These are phyloP conservation scores for Acorus calamus DNA, from an alignment of 106 monocot species.

Conservation along the genomic window DNA sequence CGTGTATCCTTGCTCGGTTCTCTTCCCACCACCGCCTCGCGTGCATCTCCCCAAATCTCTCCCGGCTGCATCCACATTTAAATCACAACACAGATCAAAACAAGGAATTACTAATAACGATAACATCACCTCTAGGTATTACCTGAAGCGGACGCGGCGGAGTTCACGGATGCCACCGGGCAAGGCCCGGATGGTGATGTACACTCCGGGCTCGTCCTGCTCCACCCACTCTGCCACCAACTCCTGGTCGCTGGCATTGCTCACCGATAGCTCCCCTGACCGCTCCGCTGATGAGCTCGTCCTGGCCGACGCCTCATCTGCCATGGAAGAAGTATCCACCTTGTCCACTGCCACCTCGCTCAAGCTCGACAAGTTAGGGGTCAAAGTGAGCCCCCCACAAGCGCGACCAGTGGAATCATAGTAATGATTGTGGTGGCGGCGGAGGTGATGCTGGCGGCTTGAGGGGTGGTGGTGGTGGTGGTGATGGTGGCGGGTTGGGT, in stretches of 20 bases:
- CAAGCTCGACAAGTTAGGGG: conserved; percentile 84
- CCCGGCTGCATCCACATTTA: no score
- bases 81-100: no score
- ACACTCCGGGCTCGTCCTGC: conserved; percentile 95
- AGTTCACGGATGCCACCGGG: conserved; percentile 77
- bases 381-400: conserved; percentile 33
- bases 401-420: conserved; percentile 6
- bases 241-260: conserved; percentile 88
- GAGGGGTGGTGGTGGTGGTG: conserved; percentile 4
- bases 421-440: conserved; percentile 2
- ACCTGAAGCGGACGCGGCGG: conserved; percentile 94
- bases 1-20: no score
- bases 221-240: conserved; percentile 75
- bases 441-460: no score
- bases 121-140: neutral
- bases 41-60: no score
- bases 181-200: conserved; percentile 77
- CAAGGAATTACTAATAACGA: no score
- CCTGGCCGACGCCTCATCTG: conserved; percentile 36
- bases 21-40: no score
- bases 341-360: conserved; percentile 37
- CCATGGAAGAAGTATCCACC: conserved; percentile 67
- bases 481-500: conserved; percentile 10
- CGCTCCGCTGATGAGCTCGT: conserved; percentile 58
- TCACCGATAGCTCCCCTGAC: conserved; percentile 62